Evolutionary conservation across 106 monocot species (phyloP).

Genomic region (Phalaenopsis aphrodite): DNA sequence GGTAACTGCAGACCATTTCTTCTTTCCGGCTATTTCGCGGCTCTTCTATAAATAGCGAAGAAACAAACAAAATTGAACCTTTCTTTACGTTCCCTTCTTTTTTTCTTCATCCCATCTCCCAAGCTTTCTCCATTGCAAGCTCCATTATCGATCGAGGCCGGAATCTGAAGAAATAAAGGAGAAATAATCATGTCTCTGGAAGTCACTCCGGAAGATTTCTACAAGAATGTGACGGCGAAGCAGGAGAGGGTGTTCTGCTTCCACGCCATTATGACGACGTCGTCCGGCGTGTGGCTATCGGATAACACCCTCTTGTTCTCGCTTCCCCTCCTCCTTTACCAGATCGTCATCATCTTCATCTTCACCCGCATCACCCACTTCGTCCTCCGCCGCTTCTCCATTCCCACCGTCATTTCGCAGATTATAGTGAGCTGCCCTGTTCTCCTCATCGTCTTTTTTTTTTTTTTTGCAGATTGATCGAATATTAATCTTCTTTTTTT

Average conservation of each 20-base stretch:
- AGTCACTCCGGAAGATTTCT: conserved; percentile 1
- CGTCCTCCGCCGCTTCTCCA: conserved; percentile 37
- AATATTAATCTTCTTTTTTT: neutral
- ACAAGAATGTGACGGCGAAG: neutral
- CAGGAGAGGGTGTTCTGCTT: conserved; percentile 27
- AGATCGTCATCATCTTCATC: conserved; percentile 43
- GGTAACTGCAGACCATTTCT: too few relatives aligned
- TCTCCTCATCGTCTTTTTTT: neutral
- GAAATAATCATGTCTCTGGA: neutral
- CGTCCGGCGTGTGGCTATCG: conserved; percentile 39
- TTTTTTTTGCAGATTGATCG: neutral
- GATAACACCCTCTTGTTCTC: conserved; percentile 37
- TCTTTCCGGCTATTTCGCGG: too few relatives aligned
- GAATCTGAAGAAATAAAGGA: neutral
- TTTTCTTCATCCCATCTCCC: neutral
- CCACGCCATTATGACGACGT: conserved; percentile 18
- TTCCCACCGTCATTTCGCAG: conserved; percentile 36
- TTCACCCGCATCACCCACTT: conserved; percentile 25
- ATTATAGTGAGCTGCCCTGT: conserved; percentile 25
- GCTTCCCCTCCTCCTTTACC: conserved; percentile 49
- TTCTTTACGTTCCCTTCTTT: neutral
- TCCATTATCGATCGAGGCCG: neutral
- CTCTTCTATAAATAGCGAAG: too few relatives aligned
- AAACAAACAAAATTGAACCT: too few relatives aligned
- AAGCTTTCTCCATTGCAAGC: neutral